Evolutionary conservation across 2,329 filamentous ascomycete genomes (phyloP), one percentile per base, ranked within the genome.

Genomic region (Aspergillus sp.): DNA sequence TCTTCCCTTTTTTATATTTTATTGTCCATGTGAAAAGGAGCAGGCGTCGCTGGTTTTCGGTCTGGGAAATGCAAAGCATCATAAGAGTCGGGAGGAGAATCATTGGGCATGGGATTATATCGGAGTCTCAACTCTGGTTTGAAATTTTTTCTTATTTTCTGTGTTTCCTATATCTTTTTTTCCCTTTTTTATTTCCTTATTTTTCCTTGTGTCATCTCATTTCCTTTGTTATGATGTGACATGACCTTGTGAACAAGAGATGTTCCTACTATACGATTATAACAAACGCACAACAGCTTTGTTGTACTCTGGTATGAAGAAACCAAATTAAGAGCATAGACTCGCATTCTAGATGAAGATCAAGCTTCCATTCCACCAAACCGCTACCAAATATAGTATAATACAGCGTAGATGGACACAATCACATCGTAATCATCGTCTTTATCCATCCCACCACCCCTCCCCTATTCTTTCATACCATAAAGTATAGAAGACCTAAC

Each of bases 221-320:
- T 64, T 60, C 58, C 60, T 64, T 62, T 62, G 62, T 60, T 59
- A 41, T 62, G 57, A 64, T 51, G 53, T 60, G 62, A 63, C 36
- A 59, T 63, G 64, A 64, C 38, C 54, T 50, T 48, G 36, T 49
- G 54, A 60, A 51, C 30, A 41, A 39, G 52, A 57, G 54, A 32
- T 32, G n/a, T 30, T 50, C 41, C 21, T 44, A 11, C 19, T 44
- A 44, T 44, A 44, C n/a, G 41, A 44, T 23, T 36, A 44, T 44
- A 44, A 23, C 41, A 44, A 23, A 44, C 41, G 19, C 41, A 44
- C 17, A 42, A 13, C 17, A 42, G 41, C 41, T 42, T n/a, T 42
- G 41, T 42, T 42, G 17, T 23, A 44, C 13, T 44, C 19, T 44
- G 41, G 17, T 44, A 21, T 44, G 41, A 44, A 44, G 10, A 44